Evolutionary conservation across 2,329 filamentous ascomycete species (phyloP), one percentile per base, ranked within the genome.

Genomic region (Colletotrichum sp.): DNA sequence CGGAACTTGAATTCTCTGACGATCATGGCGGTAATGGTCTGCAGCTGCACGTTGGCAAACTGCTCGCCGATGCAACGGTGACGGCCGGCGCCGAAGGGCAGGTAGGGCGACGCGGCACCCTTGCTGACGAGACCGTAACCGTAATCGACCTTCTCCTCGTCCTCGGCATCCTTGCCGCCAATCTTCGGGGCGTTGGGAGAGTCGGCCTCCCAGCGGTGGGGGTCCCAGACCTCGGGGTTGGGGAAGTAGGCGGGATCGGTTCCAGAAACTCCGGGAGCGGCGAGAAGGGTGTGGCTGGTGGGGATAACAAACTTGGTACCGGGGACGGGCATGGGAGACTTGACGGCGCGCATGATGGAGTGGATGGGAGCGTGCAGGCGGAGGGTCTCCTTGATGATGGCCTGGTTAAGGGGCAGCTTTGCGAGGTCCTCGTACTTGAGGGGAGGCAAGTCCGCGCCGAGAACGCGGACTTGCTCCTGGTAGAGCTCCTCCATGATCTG

Each of bases 31-130:
- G 93, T 88, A 79, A 99, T 98, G 60, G 95, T 96, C 83, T 96
- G 94, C 77, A 99, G 89, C 87, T 99, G 96, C 74, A 98, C 90
- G 83, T 98, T 98, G 79, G 96, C 96, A 84, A 98, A 99, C 82
- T 98, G 95, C 89, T 99, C 96, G 79, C 96, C 96, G 82, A 99
- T 98, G 86, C 96, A 99, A 79, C 96, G 91, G 86, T 99, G 96
- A 79, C 96, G 90, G 57, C 96, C 96, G 34, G 96, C 96, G 74
- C 96, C 96, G 82, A 99, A 99, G 3, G 96, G 96, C 64, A 99
- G 91, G 84, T 98, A 99, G 1, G 96, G 96, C 68, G 94, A 98
- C 75, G 92, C 92, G 16, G 95, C 93, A 72, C 96, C 96, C 89
- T 98, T 98, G 89, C 92, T 96, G 79, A 98, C 94, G 67, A 98